These are phyloP conservation scores for Carpinus viminea DNA, from an alignment of 306 rosid species.

Conservation along the genomic window DNA sequence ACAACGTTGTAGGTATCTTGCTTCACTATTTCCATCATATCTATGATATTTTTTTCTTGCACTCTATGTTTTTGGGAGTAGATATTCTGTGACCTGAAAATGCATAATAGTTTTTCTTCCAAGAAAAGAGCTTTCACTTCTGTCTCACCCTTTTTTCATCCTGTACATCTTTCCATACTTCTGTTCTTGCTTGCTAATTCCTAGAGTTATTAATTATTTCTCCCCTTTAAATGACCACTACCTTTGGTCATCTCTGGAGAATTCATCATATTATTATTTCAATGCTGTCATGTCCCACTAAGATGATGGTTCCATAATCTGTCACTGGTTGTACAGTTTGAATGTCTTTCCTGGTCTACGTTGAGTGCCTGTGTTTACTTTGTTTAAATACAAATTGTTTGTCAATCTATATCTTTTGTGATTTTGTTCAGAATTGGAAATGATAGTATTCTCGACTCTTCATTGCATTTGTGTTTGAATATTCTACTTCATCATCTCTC, in stretches of 20 bases:
- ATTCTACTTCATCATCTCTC: background rate
- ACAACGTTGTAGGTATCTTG: slow-evolving; percentile 81
- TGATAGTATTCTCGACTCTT: background rate
- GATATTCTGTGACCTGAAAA: background rate
- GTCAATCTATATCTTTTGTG: background rate
- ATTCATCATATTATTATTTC: background rate
- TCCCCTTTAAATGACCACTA: background rate
- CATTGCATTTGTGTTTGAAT: background rate
- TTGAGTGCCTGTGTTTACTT: background rate
- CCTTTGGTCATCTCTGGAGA: background rate
- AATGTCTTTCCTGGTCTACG: background rate
- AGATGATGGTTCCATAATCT: background rate
- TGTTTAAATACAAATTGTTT: background rate
- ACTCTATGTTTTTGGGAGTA: background rate
- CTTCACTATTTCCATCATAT: slow-evolving; percentile 30
- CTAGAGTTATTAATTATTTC: background rate
- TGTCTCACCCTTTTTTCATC: background rate
- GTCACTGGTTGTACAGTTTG: background rate
- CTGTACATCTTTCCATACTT: background rate
- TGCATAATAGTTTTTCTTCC: background rate
- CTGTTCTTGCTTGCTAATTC: background rate
- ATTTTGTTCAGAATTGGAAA: background rate
- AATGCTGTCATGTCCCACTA: background rate
- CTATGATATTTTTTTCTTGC: slow-evolving; percentile 2
- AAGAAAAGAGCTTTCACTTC: background rate